Evolutionary conservation across 148 eudicot genomes (phyloP).

Genomic region (Arbutus unedo): DNA sequence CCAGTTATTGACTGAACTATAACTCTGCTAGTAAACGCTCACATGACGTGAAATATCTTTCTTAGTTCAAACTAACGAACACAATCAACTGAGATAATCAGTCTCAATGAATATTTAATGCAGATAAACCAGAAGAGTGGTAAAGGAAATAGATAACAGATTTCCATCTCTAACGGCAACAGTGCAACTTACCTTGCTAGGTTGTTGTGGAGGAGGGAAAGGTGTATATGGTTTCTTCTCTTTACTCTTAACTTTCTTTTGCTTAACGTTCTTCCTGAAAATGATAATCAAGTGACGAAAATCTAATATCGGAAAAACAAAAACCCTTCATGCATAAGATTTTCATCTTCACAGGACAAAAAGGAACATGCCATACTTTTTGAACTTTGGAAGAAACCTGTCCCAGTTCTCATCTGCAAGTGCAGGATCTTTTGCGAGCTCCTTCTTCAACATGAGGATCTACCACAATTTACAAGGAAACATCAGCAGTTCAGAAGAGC

Average conservation of each 20-base stretch:
- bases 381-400: constrained; percentile 85
- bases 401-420: constrained; percentile 97
- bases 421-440: constrained; percentile 77
- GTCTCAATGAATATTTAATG: background rate
- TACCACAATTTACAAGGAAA: constrained; percentile 18
- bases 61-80: background rate
- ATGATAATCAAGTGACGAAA: background rate
- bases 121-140: background rate
- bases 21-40: background rate
- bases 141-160: background rate
- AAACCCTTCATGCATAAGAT: background rate
- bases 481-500: constrained; percentile 11
- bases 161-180: background rate
- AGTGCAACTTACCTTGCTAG: constrained; percentile 67
- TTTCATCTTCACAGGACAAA: background rate
- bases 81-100: background rate
- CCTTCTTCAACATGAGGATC: constrained; percentile 87
- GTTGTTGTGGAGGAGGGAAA: constrained; percentile 91
- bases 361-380: constrained; percentile 50
- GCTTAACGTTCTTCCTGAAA: constrained; percentile 89
- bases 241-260: constrained; percentile 78
- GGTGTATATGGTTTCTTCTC: constrained; percentile 92
- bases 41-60: background rate
- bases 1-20: background rate
- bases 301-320: background rate